Conservation (phyloP, 306 rosid genomes). For the Citrullus colocynthis region DNA sequence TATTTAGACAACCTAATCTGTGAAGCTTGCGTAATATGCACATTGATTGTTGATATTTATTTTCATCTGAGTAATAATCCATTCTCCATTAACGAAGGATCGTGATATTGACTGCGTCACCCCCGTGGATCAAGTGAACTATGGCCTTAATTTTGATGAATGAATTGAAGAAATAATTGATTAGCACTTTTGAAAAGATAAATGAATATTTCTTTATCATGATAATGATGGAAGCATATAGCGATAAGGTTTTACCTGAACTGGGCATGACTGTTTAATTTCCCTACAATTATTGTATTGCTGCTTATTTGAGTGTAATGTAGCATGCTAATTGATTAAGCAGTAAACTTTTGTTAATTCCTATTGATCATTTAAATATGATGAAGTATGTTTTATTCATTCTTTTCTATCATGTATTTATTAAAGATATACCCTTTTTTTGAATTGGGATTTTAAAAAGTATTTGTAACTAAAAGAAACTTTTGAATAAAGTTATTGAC, state of each 20-base stretch:
- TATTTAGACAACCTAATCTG: background rate
- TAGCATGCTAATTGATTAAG: conserved; percentile 1
- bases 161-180: background rate
- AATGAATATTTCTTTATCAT: background rate
- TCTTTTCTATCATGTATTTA: background rate
- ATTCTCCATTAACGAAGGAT: background rate
- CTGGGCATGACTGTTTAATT: background rate
- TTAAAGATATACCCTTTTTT: background rate
- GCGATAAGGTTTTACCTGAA: background rate
- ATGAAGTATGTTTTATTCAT: background rate
- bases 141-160: background rate
- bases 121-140: background rate
- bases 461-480: no score
- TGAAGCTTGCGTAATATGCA: background rate
- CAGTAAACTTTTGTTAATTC: background rate
- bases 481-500: background rate
- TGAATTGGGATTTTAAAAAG: background rate
- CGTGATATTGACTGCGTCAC: background rate
- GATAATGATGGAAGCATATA: background rate
- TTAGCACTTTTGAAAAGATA: background rate
- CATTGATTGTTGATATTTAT: background rate
- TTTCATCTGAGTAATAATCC: background rate
- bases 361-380: background rate
- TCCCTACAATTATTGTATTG: background rate
- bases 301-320: background rate